phyloP scores from a whole-genome alignment of 2,329 filamentous ascomycete species.

The Pleurostoma richardsiae region DNA sequence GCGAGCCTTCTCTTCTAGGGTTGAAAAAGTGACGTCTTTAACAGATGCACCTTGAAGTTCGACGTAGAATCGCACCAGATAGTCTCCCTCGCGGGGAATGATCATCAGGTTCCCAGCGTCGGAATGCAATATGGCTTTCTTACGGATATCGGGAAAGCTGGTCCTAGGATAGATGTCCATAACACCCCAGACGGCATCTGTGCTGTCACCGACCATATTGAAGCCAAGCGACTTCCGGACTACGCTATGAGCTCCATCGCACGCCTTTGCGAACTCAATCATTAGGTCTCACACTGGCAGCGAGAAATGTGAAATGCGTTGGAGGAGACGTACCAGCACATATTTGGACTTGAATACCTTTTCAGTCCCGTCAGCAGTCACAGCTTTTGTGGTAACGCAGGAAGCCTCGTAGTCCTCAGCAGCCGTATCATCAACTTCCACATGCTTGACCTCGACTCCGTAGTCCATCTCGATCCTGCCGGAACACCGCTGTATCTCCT shows the following conservation, averaged over 20 bases:
- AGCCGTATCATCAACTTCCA: conserved; percentile 42
- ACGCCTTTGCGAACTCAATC: conserved; percentile 15
- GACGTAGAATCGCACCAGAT: conserved; percentile 54
- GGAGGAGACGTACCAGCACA: conserved; percentile 33
- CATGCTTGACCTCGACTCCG: conserved; percentile 39
- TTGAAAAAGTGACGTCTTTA: conserved; percentile 42
- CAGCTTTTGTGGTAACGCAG: conserved; percentile 5
- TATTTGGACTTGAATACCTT: conserved; percentile 41
- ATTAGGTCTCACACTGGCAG: background rate
- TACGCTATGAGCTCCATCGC: conserved; percentile 39
- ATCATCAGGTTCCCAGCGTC: conserved; percentile 48
- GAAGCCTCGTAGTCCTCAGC: no score
- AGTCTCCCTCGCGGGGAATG: conserved; percentile 52
- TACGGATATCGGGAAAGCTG: conserved; percentile 55
- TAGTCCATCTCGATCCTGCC: conserved; percentile 44
- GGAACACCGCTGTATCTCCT: conserved; percentile 36
- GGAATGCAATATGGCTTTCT: conserved; percentile 46
- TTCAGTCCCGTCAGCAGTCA: conserved; percentile 32
- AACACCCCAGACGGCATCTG: conserved; percentile 36
- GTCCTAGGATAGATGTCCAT: conserved; percentile 49
- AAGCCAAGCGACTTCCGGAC: conserved; percentile 36
- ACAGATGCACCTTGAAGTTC: conserved; percentile 43
- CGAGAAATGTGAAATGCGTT: background rate
- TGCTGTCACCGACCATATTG: conserved; percentile 51
- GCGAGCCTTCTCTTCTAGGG: conserved; percentile 44